Conservation (phyloP, 352 stramenopile species). For the Saprolegnia parasitica region DNA sequence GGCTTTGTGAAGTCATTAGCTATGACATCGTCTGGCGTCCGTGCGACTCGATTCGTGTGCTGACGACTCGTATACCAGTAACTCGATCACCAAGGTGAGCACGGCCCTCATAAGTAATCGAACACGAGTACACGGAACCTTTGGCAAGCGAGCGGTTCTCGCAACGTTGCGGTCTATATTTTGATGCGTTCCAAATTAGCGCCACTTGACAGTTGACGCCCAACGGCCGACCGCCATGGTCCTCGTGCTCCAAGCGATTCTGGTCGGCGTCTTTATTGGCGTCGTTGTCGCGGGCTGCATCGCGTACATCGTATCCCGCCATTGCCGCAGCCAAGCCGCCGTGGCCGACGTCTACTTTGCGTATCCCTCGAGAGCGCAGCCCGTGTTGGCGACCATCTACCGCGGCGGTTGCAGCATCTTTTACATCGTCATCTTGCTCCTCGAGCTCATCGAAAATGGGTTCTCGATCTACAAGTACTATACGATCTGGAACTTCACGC, state of each 20-base stretch:
- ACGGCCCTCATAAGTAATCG: no score
- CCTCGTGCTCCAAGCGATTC: background rate
- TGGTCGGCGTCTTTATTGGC: background rate
- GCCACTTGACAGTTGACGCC: no score
- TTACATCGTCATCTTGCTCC: background rate
- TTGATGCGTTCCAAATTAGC: no score
- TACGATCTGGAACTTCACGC: conserved; percentile 27
- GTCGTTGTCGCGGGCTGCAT: background rate
- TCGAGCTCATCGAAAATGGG: background rate
- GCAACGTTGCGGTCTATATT: no score
- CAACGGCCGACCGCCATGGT: background rate
- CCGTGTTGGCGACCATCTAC: background rate
- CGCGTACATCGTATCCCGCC: background rate
- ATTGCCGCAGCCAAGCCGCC: background rate
- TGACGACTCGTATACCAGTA: no score
- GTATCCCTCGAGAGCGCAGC: background rate
- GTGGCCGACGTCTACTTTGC: background rate
- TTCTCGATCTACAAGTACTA: conserved; percentile 23
- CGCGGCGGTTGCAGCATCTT: background rate
- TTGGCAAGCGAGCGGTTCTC: no score
- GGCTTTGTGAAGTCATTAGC: no score
- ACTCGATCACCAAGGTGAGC: no score
- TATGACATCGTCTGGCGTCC: no score
- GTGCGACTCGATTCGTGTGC: no score
- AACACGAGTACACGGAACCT: no score